A percentile compares a stretch with the other conserved stretches of the same genome.
Evolutionary conservation across 2,329 filamentous ascomycete genomes (phyloP).

Genomic region (Hysterium pulicare): DNA sequence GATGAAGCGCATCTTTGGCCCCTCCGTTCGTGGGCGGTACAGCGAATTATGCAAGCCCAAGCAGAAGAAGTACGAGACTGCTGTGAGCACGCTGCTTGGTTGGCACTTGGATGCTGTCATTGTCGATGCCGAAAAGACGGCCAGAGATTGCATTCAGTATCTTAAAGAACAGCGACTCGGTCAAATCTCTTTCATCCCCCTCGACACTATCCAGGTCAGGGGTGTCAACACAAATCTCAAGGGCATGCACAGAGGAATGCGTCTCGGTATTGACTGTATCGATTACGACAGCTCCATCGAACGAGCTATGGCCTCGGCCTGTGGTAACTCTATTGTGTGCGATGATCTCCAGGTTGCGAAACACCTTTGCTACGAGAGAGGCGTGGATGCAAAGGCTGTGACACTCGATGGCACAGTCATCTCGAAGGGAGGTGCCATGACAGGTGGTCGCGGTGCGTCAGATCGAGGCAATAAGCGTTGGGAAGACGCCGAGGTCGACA

Average conservation of each 20-base stretch:
- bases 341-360: conserved; percentile 84
- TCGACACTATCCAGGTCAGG: conserved; percentile 96
- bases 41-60: conserved; percentile 93
- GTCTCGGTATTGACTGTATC: conserved; percentile 92
- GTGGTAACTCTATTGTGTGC: conserved; percentile 91
- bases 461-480: conserved; percentile 74
- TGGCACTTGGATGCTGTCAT: conserved; percentile 92
- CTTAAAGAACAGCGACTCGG: conserved; percentile 84
- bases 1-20: conserved; percentile 82
- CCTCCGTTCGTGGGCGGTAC: conserved; percentile 81
- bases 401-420: conserved; percentile 95
- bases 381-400: conserved; percentile 88
- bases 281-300: conserved; percentile 87
- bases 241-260: conserved; percentile 75
- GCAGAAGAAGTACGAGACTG: conserved; percentile 93
- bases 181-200: conserved; percentile 89
- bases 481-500: conserved; percentile 85
- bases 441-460: conserved; percentile 79
- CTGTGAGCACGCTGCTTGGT: conserved; percentile 87
- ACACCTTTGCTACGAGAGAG: conserved; percentile 79
- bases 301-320: conserved; percentile 91
- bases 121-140: conserved; percentile 92
- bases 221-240: conserved; percentile 87
- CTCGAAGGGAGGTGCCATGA: conserved; percentile 95
- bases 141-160: conserved; percentile 89